A percentile compares a stretch with the other conserved stretches of the same genome.
Evolutionary conservation across 2,329 filamentous ascomycete genomes (phyloP).

Genomic region (Colletotrichum chrysophilum): DNA sequence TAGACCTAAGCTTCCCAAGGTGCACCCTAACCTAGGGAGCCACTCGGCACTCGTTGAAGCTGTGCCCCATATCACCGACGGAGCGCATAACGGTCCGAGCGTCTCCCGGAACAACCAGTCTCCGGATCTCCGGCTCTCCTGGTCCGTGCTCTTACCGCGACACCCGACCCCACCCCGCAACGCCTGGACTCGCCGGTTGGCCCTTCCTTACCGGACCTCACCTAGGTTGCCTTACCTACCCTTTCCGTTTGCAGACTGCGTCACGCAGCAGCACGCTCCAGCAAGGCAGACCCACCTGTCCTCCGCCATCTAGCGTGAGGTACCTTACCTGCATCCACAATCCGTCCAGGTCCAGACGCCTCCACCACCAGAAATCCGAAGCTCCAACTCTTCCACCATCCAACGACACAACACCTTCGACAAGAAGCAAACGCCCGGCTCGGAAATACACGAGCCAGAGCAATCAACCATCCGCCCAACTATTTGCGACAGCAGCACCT

Average conservation of each 20-base stretch:
- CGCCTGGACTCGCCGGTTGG: background rate
- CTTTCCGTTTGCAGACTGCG: conserved; percentile 1
- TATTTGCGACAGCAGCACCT: background rate
- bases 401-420: background rate
- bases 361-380: background rate
- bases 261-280: background rate
- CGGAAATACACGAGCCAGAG: background rate
- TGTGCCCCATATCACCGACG: background rate
- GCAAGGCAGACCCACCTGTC: background rate
- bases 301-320: background rate
- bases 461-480: background rate
- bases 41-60: background rate
- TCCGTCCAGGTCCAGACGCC: background rate
- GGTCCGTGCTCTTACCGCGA: background rate
- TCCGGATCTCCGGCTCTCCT: background rate
- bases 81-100: background rate
- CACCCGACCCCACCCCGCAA: conserved; percentile 2
- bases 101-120: background rate
- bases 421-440: background rate
- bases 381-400: background rate
- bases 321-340: background rate
- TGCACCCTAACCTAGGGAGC: background rate
- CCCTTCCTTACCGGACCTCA: background rate
- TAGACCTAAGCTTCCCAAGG: background rate
- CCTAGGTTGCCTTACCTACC: conserved; percentile 1